A percentile compares a stretch with the other conserved stretches of the same genome.
These are phyloP conservation scores for Bacidia gigantensis DNA, from an alignment of 495 filamentous ascomycete genomes.

Conservation along the genomic window DNA sequence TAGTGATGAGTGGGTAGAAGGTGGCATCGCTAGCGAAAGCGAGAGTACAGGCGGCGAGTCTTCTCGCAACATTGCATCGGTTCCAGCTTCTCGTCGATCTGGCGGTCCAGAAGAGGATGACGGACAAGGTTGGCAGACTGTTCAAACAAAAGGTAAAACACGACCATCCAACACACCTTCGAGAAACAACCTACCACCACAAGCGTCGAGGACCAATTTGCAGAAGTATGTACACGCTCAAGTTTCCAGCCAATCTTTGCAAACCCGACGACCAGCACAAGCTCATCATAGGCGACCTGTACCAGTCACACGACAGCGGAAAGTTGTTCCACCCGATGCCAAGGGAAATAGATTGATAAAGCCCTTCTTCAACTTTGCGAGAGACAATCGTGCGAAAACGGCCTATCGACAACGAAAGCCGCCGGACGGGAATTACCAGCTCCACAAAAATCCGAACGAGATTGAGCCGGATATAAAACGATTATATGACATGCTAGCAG, in stretches of 20 bases:
- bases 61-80: background rate
- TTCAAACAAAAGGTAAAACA: background rate
- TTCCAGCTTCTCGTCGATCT: background rate
- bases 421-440: background rate
- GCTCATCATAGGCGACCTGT: background rate
- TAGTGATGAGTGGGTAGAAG: background rate
- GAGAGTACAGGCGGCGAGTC: background rate
- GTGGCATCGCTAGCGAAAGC: background rate
- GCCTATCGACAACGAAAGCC: slow-evolving; percentile 15
- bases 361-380: slow-evolving; percentile 3
- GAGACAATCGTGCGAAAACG: slow-evolving; percentile 18
- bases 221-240: no score
- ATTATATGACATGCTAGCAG: slow-evolving; percentile 15
- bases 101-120: background rate
- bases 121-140: background rate
- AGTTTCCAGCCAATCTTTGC: no score
- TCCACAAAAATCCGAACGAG: slow-evolving; percentile 4
- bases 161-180: background rate
- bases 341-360: background rate
- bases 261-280: no score
- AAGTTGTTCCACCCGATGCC: background rate
- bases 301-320: background rate
- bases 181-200: background rate
- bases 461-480: slow-evolving; percentile 9
- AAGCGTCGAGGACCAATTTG: background rate